These are phyloP conservation scores for Abelmoschus esculentus DNA, from an alignment of 345 rosid species.

Conservation along the genomic window DNA sequence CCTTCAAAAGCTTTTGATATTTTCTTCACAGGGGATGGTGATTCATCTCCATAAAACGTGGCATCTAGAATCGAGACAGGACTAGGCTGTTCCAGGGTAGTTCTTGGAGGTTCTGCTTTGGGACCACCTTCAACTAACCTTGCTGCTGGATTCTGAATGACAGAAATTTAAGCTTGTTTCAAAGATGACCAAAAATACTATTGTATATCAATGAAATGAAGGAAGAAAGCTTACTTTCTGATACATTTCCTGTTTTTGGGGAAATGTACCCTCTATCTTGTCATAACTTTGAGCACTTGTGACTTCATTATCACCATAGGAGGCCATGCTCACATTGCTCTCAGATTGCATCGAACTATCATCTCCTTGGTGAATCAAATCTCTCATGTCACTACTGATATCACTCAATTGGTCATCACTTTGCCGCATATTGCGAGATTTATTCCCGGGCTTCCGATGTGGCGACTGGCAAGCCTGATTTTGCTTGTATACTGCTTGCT, in stretches of 20 bases:
- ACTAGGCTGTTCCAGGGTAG: slow-evolving; percentile 74
- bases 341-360: slow-evolving; percentile 41
- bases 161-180: slow-evolving; percentile 21
- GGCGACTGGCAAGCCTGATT: slow-evolving; percentile 45
- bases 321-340: slow-evolving; percentile 42
- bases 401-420: slow-evolving; percentile 41
- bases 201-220: slow-evolving; percentile 15
- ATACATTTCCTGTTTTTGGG: slow-evolving; percentile 28
- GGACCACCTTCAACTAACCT: slow-evolving; percentile 27
- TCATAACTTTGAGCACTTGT: slow-evolving; percentile 44
- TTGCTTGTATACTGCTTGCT: slow-evolving; percentile 34
- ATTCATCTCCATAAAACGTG: slow-evolving; percentile 58
- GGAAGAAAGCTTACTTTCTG: slow-evolving; percentile 35
- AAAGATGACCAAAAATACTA: slow-evolving; percentile 6
- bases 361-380: slow-evolving; percentile 38
- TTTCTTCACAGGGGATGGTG: slow-evolving; percentile 80
- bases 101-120: slow-evolving; percentile 27
- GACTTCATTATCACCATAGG: slow-evolving; percentile 55
- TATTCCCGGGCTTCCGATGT: slow-evolving; percentile 27
- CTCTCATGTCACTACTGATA: slow-evolving; percentile 38
- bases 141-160: slow-evolving; percentile 43
- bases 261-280: slow-evolving; percentile 23
- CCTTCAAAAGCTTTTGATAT: slow-evolving; percentile 59
- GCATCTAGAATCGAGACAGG: slow-evolving; percentile 93
- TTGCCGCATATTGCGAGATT: slow-evolving; percentile 25